Percentiles rank a stretch among this genome's conserved stretches.
Evolutionary conservation across 2,329 filamentous ascomycete genomes (phyloP).

Genomic region (Remersonia thermophila): DNA sequence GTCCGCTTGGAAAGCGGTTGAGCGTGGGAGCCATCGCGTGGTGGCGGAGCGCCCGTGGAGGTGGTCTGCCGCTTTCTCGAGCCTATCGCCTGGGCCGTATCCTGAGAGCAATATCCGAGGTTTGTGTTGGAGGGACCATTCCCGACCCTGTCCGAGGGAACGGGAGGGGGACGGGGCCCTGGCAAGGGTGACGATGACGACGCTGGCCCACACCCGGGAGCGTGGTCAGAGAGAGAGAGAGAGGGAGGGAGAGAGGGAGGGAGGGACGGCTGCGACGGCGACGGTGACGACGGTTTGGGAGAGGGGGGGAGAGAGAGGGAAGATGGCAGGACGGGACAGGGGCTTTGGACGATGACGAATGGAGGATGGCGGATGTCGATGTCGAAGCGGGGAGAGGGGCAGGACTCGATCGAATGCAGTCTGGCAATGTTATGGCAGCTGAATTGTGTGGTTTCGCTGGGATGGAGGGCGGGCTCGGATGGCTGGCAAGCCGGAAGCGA

Average conservation of each 20-base stretch:
- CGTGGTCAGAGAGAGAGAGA: no score
- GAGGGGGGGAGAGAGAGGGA: no score
- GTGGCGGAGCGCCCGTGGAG: slow-evolving; percentile 10
- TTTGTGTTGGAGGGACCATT: slow-evolving; percentile 11
- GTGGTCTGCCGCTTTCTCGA: slow-evolving; percentile 5
- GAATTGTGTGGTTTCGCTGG: background rate
- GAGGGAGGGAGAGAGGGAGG: no score
- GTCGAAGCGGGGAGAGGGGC: no score
- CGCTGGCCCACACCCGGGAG: no score
- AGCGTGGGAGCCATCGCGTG: slow-evolving; percentile 31
- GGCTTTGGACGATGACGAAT: no score
- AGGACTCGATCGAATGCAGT: background rate
- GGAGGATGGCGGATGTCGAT: no score
- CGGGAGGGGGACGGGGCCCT: no score
- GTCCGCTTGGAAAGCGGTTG: slow-evolving; percentile 35
- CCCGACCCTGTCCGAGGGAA: slow-evolving; percentile 6
- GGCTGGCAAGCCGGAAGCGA: no score
- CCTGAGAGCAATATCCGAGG: slow-evolving; percentile 9
- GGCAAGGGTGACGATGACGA: no score
- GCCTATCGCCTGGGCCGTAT: slow-evolving; percentile 12
- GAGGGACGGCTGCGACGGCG: no score
- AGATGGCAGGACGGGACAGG: no score
- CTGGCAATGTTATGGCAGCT: background rate
- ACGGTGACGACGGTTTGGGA: background rate
- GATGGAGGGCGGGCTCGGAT: background rate